Percentiles rank a stretch among this genome's conserved stretches.
These are phyloP conservation scores for Achaetomium macrosporum DNA, from an alignment of 2,329 filamentous ascomycete species.

Conservation along the genomic window DNA sequence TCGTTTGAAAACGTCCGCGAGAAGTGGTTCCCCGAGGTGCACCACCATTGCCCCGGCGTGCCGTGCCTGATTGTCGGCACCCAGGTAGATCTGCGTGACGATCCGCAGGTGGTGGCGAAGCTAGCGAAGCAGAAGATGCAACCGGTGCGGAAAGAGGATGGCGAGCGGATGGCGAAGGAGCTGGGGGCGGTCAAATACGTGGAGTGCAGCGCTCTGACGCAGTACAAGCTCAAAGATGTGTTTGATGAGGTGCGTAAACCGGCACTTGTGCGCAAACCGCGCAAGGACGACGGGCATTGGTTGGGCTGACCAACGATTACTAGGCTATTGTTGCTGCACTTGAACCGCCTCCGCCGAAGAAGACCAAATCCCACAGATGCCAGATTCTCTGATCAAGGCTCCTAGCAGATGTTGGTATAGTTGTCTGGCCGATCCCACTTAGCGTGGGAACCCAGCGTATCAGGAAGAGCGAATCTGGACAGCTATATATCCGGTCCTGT, in stretches of 20 bases:
- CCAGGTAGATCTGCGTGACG: conserved; percentile 92
- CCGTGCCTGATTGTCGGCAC: conserved; percentile 97
- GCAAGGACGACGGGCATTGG: background rate
- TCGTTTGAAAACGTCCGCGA: conserved; percentile 99
- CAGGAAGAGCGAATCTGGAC: conserved; percentile 12
- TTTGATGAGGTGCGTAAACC: conserved; percentile 79
- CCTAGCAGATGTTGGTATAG: conserved; percentile 23
- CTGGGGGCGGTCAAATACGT: conserved; percentile 98
- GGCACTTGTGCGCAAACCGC: background rate
- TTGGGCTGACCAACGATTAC: conserved; percentile 20
- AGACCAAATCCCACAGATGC: conserved; percentile 55
- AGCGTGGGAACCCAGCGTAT: background rate
- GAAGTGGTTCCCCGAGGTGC: conserved; percentile 98
- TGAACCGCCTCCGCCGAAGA: conserved; percentile 80
- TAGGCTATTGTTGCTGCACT: conserved; percentile 94
- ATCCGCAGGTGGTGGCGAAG: conserved; percentile 81
- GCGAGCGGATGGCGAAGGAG: conserved; percentile 94
- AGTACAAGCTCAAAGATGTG: conserved; percentile 98
- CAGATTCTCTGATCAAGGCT: conserved; percentile 53
- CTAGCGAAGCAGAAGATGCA: conserved; percentile 93
- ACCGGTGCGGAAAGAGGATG: conserved; percentile 86
- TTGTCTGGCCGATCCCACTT: conserved; percentile 3
- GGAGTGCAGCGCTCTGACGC: conserved; percentile 94
- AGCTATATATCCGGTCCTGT: conserved; percentile 7
- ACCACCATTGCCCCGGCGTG: conserved; percentile 96